Evolutionary conservation across 2,329 filamentous ascomycete genomes (phyloP).

Genomic region (Paracoccidioides lutzii): DNA sequence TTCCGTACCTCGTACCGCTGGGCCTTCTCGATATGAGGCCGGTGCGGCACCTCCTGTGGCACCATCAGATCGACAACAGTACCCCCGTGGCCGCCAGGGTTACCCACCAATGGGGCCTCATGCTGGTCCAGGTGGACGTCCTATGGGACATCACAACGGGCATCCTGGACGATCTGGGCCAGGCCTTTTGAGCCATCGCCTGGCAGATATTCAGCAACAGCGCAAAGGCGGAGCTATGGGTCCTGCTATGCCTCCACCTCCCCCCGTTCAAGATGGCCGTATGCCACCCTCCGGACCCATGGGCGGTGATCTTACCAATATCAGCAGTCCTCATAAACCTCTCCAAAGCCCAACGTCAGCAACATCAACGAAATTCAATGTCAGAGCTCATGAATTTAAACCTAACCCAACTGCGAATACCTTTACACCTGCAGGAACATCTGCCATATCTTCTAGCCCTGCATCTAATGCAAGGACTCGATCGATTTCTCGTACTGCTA

Average conservation of each 20-base stretch:
- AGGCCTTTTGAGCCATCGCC: constrained; percentile 38
- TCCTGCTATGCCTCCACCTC: constrained; percentile 38
- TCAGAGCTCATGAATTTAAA: constrained; percentile 61
- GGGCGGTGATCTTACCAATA: constrained; percentile 36
- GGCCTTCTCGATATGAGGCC: constrained; percentile 37
- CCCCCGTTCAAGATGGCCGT: constrained; percentile 53
- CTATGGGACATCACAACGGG: constrained; percentile 30
- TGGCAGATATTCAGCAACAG: constrained; percentile 41
- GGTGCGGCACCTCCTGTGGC: constrained; percentile 20
- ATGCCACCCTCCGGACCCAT: constrained; percentile 59
- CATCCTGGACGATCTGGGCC: constrained; percentile 30
- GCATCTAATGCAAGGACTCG: constrained; percentile 44
- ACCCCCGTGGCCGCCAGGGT: constrained; percentile 34
- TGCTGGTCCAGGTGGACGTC: constrained; percentile 27
- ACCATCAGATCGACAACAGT: constrained; percentile 36
- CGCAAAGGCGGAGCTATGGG: constrained; percentile 32
- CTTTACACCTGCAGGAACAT: constrained; percentile 57
- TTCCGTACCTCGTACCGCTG: constrained; percentile 27
- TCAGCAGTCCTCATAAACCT: constrained; percentile 32
- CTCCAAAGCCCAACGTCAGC: constrained; percentile 43
- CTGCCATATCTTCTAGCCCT: constrained; percentile 60
- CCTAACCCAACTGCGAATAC: constrained; percentile 68
- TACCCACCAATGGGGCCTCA: constrained; percentile 37
- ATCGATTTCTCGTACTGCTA: constrained; percentile 35
- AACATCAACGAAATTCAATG: constrained; percentile 45